Conservation (phyloP, 768 basidiomycete species). For the Trametes elegans region DNA sequence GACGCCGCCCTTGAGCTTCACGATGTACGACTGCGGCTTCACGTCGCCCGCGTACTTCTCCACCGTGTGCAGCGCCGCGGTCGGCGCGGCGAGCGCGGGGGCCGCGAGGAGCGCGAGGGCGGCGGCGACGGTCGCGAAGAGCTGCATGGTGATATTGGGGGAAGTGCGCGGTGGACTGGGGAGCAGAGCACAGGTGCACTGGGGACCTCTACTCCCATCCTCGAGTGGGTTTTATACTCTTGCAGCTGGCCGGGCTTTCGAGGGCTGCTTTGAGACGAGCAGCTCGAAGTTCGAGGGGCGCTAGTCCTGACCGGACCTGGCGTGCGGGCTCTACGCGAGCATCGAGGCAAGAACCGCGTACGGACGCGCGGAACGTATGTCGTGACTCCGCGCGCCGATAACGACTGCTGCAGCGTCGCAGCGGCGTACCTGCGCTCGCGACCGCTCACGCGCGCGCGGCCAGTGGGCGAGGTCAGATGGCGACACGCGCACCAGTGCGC, state of each 20-base stretch:
- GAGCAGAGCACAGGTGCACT: conserved; percentile 5
- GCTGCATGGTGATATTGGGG: not conserved
- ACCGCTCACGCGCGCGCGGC: too few relatives aligned
- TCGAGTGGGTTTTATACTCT: not conserved
- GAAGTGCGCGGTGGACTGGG: not conserved
- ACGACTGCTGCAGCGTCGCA: not conserved
- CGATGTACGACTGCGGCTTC: conserved; percentile 21
- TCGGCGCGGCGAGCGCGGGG: not conserved
- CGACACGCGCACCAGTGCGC: not conserved
- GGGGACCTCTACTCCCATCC: not conserved
- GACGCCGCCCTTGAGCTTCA: conserved; percentile 23
- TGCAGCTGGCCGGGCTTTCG: not conserved
- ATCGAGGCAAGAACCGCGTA: not conserved
- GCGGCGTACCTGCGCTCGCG: not conserved
- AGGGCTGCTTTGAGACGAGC: not conserved
- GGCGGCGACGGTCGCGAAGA: conserved; percentile 3
- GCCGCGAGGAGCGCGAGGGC: conserved; percentile 8
- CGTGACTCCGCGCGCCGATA: not conserved
- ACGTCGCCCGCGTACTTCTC: conserved; percentile 16
- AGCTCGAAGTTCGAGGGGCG: not conserved
- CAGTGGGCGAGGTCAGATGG: not conserved
- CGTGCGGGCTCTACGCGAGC: not conserved
- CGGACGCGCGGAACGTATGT: not conserved
- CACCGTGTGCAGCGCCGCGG: not conserved
- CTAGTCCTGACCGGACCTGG: not conserved